Evolutionary conservation across 2,329 filamentous ascomycete genomes (phyloP).

Genomic region (Metarhizium humberi): DNA sequence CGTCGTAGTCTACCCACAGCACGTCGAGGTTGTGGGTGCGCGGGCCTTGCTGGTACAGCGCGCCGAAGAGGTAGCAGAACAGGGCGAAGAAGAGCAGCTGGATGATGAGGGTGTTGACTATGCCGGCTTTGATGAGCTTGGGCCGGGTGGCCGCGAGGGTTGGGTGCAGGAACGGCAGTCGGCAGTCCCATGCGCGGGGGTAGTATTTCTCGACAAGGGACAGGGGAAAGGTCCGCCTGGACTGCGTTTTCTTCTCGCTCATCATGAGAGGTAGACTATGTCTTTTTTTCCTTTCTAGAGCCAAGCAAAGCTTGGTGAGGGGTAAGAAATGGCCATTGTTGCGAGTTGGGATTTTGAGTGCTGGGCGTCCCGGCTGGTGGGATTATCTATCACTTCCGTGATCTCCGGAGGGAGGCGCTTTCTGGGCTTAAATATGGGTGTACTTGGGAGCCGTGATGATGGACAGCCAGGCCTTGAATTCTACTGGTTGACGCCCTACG

Average conservation of each 20-base stretch:
- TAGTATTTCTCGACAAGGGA: slow-evolving; percentile 3
- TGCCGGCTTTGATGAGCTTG: slow-evolving; percentile 10
- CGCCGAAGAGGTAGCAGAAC: slow-evolving; percentile 14
- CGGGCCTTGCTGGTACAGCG: slow-evolving; percentile 11
- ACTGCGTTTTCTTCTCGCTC: not conserved
- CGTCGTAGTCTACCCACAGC: slow-evolving; percentile 16
- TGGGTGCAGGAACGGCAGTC: slow-evolving; percentile 5
- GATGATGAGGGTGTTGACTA: slow-evolving; percentile 26
- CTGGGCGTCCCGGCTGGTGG: too few species aligned
- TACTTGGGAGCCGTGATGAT: too few species aligned
- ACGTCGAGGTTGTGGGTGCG: slow-evolving; percentile 10
- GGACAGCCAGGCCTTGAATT: too few species aligned
- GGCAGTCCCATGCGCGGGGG: slow-evolving; percentile 9
- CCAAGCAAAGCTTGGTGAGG: too few species aligned
- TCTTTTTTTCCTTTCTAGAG: too few species aligned
- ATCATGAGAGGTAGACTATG: not conserved
- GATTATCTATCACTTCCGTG: too few species aligned
- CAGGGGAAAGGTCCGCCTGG: not conserved
- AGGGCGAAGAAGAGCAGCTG: slow-evolving; percentile 20
- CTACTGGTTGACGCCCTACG: too few species aligned
- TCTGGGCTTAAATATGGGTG: too few species aligned
- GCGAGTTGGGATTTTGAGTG: too few species aligned
- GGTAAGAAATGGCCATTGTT: too few species aligned
- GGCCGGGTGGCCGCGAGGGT: slow-evolving; percentile 2
- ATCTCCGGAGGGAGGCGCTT: too few species aligned